Conservation (phyloP, 257 asterid genomes). For the Eucommia ulmoides region DNA sequence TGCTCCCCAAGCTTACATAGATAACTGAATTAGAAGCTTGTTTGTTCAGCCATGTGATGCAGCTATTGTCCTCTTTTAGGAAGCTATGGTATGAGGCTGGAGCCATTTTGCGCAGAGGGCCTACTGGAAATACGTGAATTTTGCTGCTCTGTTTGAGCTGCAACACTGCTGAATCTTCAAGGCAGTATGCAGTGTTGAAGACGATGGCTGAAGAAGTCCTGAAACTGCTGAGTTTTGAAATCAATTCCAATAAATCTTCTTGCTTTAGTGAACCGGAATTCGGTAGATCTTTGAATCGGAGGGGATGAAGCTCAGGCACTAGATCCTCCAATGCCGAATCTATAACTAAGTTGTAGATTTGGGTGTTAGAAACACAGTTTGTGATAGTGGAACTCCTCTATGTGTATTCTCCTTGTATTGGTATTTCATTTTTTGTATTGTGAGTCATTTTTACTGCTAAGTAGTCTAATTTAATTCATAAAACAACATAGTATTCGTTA, state of each 20-base stretch:
- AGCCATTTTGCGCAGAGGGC: not conserved
- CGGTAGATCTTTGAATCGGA: not conserved
- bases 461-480: not conserved
- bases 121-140: not conserved
- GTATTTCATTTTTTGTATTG: too few relatives aligned
- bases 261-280: not conserved
- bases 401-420: too few relatives aligned
- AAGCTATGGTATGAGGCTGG: not conserved
- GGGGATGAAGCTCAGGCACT: not conserved
- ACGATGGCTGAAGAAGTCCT: not conserved
- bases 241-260: not conserved
- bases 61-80: not conserved
- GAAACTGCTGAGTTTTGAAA: not conserved
- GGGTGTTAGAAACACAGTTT: not conserved
- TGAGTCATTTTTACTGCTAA: not conserved
- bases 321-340: not conserved
- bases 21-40: not conserved
- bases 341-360: not conserved
- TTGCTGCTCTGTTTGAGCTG: not conserved
- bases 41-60: not conserved
- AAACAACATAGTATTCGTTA: not conserved
- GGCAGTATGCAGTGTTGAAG: not conserved
- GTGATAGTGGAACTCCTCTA: not conserved
- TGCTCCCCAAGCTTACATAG: not conserved
- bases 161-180: not conserved